Evolutionary conservation across 1,284 basidiomycete species (phyloP).

Genomic region (Papiliotrema flavescens): DNA sequence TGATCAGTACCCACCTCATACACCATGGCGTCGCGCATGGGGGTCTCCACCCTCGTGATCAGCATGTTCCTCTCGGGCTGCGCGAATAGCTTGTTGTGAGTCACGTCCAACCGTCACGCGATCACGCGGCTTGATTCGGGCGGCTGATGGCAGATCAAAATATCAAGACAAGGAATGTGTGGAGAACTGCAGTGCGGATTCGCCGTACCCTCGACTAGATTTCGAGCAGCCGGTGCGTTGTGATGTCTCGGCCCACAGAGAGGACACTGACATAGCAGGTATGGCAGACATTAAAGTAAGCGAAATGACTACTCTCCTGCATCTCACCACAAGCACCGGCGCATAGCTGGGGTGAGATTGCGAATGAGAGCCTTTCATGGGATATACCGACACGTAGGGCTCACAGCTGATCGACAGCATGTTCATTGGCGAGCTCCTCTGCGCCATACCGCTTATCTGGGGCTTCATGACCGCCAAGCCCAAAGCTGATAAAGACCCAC

Average conservation of each 20-base stretch:
- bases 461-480: conserved; percentile 45
- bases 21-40: conserved; percentile 24
- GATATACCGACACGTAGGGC: too few relatives aligned
- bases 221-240: conserved; percentile 77
- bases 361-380: too few relatives aligned
- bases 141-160: conserved; percentile 30
- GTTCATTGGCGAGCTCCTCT: conserved; percentile 86
- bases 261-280: conserved; percentile 53
- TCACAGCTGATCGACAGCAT: conserved; percentile 38
- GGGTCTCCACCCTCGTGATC: conserved; percentile 48
- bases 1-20: too few relatives aligned
- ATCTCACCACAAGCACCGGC: background rate
- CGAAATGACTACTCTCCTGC: too few relatives aligned
- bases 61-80: conserved; percentile 55
- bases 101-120: conserved; percentile 5
- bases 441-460: conserved; percentile 78
- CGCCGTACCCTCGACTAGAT: conserved; percentile 56
- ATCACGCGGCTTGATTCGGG: background rate
- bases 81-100: conserved; percentile 48
- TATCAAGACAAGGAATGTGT: conserved; percentile 84
- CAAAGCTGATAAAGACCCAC: conserved; percentile 47
- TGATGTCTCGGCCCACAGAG: too few relatives aligned
- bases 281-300: conserved; percentile 88
- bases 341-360: background rate
- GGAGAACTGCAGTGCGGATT: conserved; percentile 66